These are phyloP conservation scores for Aspergillus candidus DNA, from an alignment of 2,329 filamentous ascomycete species.

Conservation along the genomic window DNA sequence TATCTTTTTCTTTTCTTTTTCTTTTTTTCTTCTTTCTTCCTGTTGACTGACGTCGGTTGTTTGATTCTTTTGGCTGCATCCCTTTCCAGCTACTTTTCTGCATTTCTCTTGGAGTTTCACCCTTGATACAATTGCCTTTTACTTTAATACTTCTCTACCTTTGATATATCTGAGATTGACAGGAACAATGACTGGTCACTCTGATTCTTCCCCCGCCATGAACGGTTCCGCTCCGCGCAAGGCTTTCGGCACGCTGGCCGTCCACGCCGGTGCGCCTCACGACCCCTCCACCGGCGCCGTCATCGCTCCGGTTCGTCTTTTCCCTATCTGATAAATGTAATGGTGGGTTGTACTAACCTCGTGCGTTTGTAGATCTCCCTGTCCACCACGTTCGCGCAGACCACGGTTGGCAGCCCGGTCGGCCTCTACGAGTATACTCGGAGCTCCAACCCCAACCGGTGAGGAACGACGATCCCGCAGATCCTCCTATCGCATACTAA, in stretches of 20 bases:
- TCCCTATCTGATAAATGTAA: neutral
- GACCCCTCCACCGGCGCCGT: slow-evolving; percentile 91
- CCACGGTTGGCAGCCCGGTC: slow-evolving; percentile 75
- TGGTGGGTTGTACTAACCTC: slow-evolving; percentile 7
- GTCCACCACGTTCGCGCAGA: slow-evolving; percentile 94
- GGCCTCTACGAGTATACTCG: slow-evolving; percentile 90
- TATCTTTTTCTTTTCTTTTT: neutral
- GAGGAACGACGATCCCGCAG: slow-evolving; percentile 11
- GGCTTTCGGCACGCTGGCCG: slow-evolving; percentile 85
- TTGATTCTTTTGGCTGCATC: neutral
- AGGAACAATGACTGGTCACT: slow-evolving; percentile 17
- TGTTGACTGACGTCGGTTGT: neutral
- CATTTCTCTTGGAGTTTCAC: neutral
- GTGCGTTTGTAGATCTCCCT: slow-evolving; percentile 64
- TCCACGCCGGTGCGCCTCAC: slow-evolving; percentile 86
- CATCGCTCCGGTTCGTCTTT: slow-evolving; percentile 64
- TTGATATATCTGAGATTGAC: neutral
- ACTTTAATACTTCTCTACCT: neutral
- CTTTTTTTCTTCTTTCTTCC: neutral
- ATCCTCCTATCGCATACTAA: slow-evolving; percentile 5
- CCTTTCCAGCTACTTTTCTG: slow-evolving; percentile 6
- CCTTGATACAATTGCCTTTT: slow-evolving; percentile 3
- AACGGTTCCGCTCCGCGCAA: slow-evolving; percentile 61
- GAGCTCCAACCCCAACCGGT: slow-evolving; percentile 85
- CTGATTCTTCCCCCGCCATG: slow-evolving; percentile 12